Base-by-base conservation (phyloP, 208 protist genomes). In the Plasmodiophora brassicae region DNA sequence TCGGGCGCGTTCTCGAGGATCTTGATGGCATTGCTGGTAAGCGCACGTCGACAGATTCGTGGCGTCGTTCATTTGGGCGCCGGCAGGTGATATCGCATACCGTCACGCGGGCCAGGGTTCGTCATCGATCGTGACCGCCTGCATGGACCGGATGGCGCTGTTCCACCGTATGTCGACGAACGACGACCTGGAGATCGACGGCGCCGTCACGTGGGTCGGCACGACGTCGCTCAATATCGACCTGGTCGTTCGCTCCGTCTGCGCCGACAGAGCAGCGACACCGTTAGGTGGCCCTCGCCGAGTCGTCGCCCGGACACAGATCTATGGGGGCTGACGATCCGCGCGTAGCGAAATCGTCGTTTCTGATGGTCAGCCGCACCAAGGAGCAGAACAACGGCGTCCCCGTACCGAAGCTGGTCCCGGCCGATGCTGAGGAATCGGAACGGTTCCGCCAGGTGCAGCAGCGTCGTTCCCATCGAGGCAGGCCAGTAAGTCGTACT, bases 51-150 rank as follows among this genome's bases (percentile, higher is more conserved):
- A 78, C 5, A 14, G 14, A 38, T 38, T n/a, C 65, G 32, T n/a
- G n/a, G 20, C 41, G 32, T 78, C n/a, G 32, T 8, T 5, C 41
- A 78, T 38, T n/a, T 36, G 41, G 32, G 65, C 41, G 20, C 41
- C n/a, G 32, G 10, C n/a, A 78, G 65, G 14, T 38, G 65, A 78
- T 78, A 78, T 78, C 20, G 65, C 65, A 38, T 78, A 78, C 65
- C 5, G n/a, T 44, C 65, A 78, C n/a, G 5, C 14, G 5, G 65
- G 65, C 5, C 65, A 5, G 41, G 5, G n/a, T n/a, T n/a, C 14
- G 65, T 38, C 65, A 78, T 44, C 41, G 32, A 78, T 78, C 41
- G 65, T 78, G 5, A 78, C 65, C 20, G 65, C 65, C 5, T 78
- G 14, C 14, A 78, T 78, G 65, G 65, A 78, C n/a, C 65, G 65